Percentiles rank a stretch among this genome's conserved stretches.
Conservation (phyloP, 78 protist genomes). For the Parvularia atlantis region DNA sequence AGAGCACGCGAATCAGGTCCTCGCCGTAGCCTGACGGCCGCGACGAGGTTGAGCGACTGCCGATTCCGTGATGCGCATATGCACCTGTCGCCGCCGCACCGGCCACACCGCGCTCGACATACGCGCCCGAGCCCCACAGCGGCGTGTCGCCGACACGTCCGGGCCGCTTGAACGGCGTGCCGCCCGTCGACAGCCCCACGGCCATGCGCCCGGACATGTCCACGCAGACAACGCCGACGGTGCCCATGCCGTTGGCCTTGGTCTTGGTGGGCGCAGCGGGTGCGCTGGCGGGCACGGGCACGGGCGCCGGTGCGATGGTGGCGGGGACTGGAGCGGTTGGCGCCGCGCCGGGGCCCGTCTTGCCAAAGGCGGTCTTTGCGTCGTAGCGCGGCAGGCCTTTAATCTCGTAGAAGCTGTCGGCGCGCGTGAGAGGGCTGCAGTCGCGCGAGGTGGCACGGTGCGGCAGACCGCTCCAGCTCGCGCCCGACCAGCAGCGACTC, state of each 20-base stretch:
- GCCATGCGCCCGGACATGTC: not conserved
- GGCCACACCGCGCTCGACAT: not conserved
- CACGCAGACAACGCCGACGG: not conserved
- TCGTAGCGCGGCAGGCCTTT: not conserved
- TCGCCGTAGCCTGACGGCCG: slow-evolving; percentile 9
- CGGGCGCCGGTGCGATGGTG: not conserved
- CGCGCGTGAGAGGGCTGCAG: too few relatives aligned
- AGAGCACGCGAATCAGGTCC: not conserved
- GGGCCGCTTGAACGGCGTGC: slow-evolving; percentile 5
- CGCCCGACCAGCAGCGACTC: slow-evolving; percentile 5
- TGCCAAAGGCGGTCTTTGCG: not conserved
- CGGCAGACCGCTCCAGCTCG: slow-evolving; percentile 7
- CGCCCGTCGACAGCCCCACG: slow-evolving; percentile 8
- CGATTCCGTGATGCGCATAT: not conserved
- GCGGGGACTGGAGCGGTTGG: not conserved
- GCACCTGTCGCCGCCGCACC: too few relatives aligned
- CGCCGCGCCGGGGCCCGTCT: not conserved
- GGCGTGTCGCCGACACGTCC: slow-evolving; percentile 15
- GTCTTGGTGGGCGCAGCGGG: too few relatives aligned
- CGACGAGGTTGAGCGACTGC: not conserved
- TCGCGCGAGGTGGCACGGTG: too few relatives aligned
- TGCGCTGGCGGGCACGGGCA: too few relatives aligned
- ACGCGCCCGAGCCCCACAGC: not conserved
- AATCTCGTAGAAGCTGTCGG: too few relatives aligned
- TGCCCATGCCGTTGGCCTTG: not conserved